Evolutionary conservation across 2,329 filamentous ascomycete genomes (phyloP).

Genomic region (Endocalyx cinctus): DNA sequence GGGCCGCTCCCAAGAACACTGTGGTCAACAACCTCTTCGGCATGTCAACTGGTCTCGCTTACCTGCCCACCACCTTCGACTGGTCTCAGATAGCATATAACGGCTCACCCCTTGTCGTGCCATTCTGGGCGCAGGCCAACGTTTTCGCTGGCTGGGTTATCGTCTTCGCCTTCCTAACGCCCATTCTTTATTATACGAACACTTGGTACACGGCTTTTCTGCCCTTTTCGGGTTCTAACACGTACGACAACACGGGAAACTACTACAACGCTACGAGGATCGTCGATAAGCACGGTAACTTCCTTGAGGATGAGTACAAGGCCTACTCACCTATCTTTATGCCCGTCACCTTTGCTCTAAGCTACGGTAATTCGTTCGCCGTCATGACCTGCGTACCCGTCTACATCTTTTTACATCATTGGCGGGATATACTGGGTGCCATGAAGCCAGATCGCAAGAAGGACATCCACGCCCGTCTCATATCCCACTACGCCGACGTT

Average conservation of each 20-base stretch:
- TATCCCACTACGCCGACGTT: constrained; percentile 33
- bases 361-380: constrained; percentile 24
- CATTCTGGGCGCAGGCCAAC: constrained; percentile 43
- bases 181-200: constrained; percentile 42
- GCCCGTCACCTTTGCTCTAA: constrained; percentile 20
- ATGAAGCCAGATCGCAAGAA: constrained; percentile 23
- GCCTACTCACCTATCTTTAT: constrained; percentile 39
- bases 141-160: constrained; percentile 36
- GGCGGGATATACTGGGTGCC: constrained; percentile 35
- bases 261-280: constrained; percentile 45
- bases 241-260: constrained; percentile 48
- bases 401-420: constrained; percentile 44
- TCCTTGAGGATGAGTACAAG: constrained; percentile 45
- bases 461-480: constrained; percentile 39
- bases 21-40: constrained; percentile 46
- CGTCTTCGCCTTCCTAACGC: constrained; percentile 43
- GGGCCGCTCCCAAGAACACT: constrained; percentile 42
- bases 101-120: constrained; percentile 35
- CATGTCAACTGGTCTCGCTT: constrained; percentile 35
- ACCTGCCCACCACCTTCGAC: constrained; percentile 39
- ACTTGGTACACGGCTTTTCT: constrained; percentile 48
- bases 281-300: constrained; percentile 36
- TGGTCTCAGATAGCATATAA: constrained; percentile 35
- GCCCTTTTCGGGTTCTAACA: constrained; percentile 47
- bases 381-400: constrained; percentile 27